Evolutionary conservation across 345 rosid species (phyloP), one percentile per base, ranked within the genome.

Genomic region (Hirschfeldia incana): DNA sequence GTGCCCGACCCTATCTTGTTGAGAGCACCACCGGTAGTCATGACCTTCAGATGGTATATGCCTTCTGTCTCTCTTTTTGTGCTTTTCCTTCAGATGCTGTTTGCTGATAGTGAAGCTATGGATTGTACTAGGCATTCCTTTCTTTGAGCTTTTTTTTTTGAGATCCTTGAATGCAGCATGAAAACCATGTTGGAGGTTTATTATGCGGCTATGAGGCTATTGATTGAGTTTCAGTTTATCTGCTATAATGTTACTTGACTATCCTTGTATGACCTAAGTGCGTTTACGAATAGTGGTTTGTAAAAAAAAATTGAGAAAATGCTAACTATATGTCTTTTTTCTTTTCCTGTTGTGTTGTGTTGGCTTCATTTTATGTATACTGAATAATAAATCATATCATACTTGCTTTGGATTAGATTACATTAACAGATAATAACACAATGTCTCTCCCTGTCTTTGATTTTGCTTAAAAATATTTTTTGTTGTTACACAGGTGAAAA

Each of bases 11-110:
- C 70, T 89, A 93, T 65, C 80, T 88, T 10, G 95, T 93, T 0
- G 97, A 95, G 87, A 93, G 98, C 81, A 89, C 92, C 49, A 90
- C 97, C 2, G 99, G 99, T 30, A 95, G 98, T 74, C 97, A 91
- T 65, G 99, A 95, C 79, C 99, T 95, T 59, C 99, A 93, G 86
- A 93, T 87, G 96, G 97, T 93, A 84, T 44, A 55, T 78, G 65
- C 7, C 3, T 4, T 29, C 30, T 39, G 3, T 15, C 3, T 2
- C 36, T 29, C 30, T 29, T 28, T 57, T 26, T 10, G 12, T 39
- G 67, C 21, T 65, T 57, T 15, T 1, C 2, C 12, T 65, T 75
- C n/a, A 36, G 26, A 16, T 53, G 46, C 8, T 28, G 60, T 28
- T 28, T 64, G 0, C 4, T 44, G 62, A 11, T 21, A 49, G 17